These are phyloP conservation scores for Elongisporangium prolatum DNA, from an alignment of 352 stramenopile genomes.

Conservation along the genomic window DNA sequence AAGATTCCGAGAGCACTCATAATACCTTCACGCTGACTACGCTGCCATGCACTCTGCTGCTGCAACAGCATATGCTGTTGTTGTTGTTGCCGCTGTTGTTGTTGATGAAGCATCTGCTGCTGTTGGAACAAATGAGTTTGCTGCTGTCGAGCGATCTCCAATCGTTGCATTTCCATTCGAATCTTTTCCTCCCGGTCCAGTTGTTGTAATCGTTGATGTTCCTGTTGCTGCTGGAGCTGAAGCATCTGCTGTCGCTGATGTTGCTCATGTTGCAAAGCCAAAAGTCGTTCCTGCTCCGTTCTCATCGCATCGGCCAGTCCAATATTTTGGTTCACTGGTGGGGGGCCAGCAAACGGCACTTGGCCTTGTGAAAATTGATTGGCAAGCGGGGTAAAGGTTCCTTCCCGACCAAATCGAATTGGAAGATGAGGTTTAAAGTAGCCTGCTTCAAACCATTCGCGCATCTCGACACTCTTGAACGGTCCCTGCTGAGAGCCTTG, in stretches of 20 bases:
- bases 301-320: constrained; percentile 12
- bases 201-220: constrained; percentile 67
- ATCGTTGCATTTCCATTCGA: constrained; percentile 73
- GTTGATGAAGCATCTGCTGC: constrained; percentile 37
- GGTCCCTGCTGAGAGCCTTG: constrained; percentile 78
- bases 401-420: constrained; percentile 76
- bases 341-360: constrained; percentile 52
- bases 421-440: constrained; percentile 89
- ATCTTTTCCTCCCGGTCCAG: constrained; percentile 76
- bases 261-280: constrained; percentile 61
- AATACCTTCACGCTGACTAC: constrained; percentile 68
- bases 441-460: constrained; percentile 85
- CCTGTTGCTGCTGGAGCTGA: constrained; percentile 60
- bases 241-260: constrained; percentile 62
- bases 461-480: constrained; percentile 86
- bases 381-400: constrained; percentile 64
- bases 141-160: constrained; percentile 70
- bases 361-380: constrained; percentile 73
- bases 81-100: constrained; percentile 52
- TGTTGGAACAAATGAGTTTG: constrained; percentile 56
- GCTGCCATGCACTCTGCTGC: constrained; percentile 76
- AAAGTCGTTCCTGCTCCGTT: constrained; percentile 50
- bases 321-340: constrained; percentile 22
- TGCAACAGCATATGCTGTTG: constrained; percentile 68
- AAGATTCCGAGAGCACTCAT: constrained; percentile 77